Evolutionary conservation across 306 rosid genomes (phyloP).

Genomic region (Glycine soja): DNA sequence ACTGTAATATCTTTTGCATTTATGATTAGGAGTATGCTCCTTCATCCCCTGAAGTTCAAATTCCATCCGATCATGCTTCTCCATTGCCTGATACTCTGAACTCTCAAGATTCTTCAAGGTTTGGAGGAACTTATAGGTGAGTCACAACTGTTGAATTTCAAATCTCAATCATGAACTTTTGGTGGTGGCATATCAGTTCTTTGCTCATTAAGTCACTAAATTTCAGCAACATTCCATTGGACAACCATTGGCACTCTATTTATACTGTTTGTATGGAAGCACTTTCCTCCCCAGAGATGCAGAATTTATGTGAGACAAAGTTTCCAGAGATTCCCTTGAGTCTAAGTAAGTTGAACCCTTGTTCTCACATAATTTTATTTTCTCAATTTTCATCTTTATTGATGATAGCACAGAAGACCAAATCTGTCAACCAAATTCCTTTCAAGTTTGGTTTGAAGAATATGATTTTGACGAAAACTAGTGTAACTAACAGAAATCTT

Average conservation of each 20-base stretch:
- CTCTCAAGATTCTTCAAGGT: constrained; percentile 47
- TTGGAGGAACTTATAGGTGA: constrained; percentile 51
- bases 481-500: too few species aligned
- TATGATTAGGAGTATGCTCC: constrained; percentile 48
- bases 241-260: constrained; percentile 67
- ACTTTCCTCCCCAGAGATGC: constrained; percentile 67
- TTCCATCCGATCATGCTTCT: constrained; percentile 48
- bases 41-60: constrained; percentile 54
- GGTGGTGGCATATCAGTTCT: constrained; percentile 15
- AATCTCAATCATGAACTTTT: constrained; percentile 33
- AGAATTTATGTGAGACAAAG: constrained; percentile 50
- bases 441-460: constrained; percentile 36
- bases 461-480: not conserved
- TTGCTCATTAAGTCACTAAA: constrained; percentile 45
- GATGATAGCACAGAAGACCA: constrained; percentile 25
- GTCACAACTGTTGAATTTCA: constrained; percentile 22
- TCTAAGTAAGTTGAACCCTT: constrained; percentile 49
- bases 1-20: constrained; percentile 45
- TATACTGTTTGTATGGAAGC: constrained; percentile 74
- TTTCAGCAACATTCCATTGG: constrained; percentile 64
- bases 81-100: constrained; percentile 45
- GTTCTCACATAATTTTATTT: too few species aligned
- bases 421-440: constrained; percentile 11
- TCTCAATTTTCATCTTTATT: not conserved
- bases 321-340: constrained; percentile 46